These are phyloP conservation scores for Metschnikowia koreensis DNA, from an alignment of 805 yeast genomes.

Conservation along the genomic window DNA sequence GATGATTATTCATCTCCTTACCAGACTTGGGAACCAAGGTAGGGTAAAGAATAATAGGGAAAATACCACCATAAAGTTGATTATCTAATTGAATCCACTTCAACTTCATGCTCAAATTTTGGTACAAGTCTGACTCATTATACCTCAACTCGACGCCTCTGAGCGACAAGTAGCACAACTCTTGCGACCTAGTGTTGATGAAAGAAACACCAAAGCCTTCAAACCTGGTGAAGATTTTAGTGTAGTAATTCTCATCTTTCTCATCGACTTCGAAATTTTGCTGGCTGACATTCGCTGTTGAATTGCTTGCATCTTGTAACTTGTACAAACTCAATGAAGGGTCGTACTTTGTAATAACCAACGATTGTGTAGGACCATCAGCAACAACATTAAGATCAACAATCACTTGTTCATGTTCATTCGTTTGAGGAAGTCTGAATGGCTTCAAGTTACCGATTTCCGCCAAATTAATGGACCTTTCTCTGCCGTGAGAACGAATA, in stretches of 20 bases:
- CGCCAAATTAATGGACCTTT: constrained; percentile 78
- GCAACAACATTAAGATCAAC: constrained; percentile 92
- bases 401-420: constrained; percentile 41
- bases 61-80: constrained; percentile 82
- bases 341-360: constrained; percentile 80
- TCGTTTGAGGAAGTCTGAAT: constrained; percentile 63
- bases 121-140: constrained; percentile 81
- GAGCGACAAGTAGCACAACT: constrained; percentile 77
- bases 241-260: constrained; percentile 51
- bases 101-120: constrained; percentile 72
- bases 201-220: constrained; percentile 88
- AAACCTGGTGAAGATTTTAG: constrained; percentile 58
- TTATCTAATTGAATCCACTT: constrained; percentile 97
- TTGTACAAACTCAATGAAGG: constrained; percentile 76
- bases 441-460: constrained; percentile 93
- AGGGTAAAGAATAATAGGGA: constrained; percentile 87
- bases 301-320: constrained; percentile 30
- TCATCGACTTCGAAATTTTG: constrained; percentile 57
- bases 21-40: constrained; percentile 82
- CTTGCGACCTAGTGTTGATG: constrained; percentile 68
- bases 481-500: constrained; percentile 67
- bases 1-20: constrained; percentile 82
- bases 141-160: constrained; percentile 79
- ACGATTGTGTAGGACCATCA: constrained; percentile 91
- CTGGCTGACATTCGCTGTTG: constrained; percentile 28